These are phyloP conservation scores for Entoloma clypeatum DNA, from an alignment of 1,284 basidiomycete species.

Conservation along the genomic window DNA sequence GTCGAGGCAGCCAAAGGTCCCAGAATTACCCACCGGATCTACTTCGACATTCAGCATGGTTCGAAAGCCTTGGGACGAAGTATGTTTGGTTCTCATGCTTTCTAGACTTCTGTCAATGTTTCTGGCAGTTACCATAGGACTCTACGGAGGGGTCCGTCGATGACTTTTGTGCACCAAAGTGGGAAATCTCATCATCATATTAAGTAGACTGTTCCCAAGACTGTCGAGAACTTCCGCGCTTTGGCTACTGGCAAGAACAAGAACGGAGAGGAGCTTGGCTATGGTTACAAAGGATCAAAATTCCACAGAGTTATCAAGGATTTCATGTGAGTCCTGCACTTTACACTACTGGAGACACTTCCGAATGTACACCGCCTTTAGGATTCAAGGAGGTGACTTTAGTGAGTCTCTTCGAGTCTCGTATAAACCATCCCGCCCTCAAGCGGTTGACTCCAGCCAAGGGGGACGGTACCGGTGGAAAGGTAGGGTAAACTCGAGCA, in stretches of 20 bases:
- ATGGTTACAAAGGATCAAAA: conserved; percentile 90
- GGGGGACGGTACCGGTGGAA: conserved; percentile 96
- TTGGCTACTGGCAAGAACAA: conserved; percentile 79
- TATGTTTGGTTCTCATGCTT: conserved; percentile 38
- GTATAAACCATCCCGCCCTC: not conserved
- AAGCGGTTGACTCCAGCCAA: conserved; percentile 47
- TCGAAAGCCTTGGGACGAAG: conserved; percentile 79
- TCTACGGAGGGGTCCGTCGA: conserved; percentile 69
- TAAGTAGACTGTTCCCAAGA: conserved; percentile 87
- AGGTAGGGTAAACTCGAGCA: conserved; percentile 32
- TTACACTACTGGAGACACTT: not conserved
- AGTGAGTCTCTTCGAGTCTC: conserved; percentile 44
- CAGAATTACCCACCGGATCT: conserved; percentile 87
- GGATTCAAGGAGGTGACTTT: conserved; percentile 93
- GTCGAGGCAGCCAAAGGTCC: conserved; percentile 78
- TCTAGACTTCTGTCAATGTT: conserved; percentile 8
- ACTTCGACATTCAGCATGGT: conserved; percentile 91
- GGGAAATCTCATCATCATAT: conserved; percentile 1
- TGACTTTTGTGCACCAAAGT: not conserved
- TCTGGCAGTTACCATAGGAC: conserved; percentile 70
- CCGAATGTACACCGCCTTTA: conserved; percentile 30
- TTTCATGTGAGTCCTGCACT: conserved; percentile 70
- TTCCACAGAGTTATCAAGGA: conserved; percentile 99
- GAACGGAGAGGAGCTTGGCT: conserved; percentile 71
- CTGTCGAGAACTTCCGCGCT: conserved; percentile 94